phyloP scores from a whole-genome alignment of 257 asterid species.

The Plectranthus barbatus region DNA sequence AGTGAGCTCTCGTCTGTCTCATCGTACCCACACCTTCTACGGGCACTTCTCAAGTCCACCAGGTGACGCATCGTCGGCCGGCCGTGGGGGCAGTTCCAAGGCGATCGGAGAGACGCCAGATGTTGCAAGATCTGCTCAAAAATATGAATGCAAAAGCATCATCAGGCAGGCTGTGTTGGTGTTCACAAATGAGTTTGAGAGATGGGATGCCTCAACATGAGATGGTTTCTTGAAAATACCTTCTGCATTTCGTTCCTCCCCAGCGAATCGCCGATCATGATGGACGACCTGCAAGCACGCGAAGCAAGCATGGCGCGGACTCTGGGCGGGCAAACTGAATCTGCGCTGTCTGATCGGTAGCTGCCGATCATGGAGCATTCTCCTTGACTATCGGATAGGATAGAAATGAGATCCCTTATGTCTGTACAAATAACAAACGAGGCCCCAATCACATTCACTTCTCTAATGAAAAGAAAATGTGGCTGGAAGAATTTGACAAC shows the following conservation, averaged over 20 bases:
- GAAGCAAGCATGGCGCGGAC: conserved; percentile 92
- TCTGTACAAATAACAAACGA: conserved; percentile 35
- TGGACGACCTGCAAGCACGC: conserved; percentile 90
- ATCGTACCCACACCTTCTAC: no score
- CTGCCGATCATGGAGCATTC: conserved; percentile 69
- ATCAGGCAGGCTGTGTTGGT: not conserved
- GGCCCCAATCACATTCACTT: no score
- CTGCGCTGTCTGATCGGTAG: conserved; percentile 60
- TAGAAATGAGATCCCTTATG: conserved; percentile 71
- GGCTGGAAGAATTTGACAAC: no score
- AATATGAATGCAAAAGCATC: not conserved
- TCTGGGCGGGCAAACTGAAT: conserved; percentile 90
- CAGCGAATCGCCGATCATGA: conserved; percentile 89
- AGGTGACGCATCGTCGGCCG: conserved; percentile 97
- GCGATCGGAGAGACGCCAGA: conserved; percentile 73
- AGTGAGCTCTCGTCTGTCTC: no score
- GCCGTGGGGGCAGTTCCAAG: conserved; percentile 99
- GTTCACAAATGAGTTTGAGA: no score
- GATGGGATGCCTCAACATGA: no score
- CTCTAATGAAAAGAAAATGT: no score
- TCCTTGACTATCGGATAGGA: conserved; percentile 73
- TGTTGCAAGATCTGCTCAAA: conserved; percentile 63
- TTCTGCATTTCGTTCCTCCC: conserved; percentile 85
- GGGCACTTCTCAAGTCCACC: conserved; percentile 61
- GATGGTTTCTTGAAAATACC: conserved; percentile 29